Evolutionary conservation across 2,329 filamentous ascomycete genomes (phyloP), one percentile per base, ranked within the genome.

Genomic region (Cladosporium sp.): DNA sequence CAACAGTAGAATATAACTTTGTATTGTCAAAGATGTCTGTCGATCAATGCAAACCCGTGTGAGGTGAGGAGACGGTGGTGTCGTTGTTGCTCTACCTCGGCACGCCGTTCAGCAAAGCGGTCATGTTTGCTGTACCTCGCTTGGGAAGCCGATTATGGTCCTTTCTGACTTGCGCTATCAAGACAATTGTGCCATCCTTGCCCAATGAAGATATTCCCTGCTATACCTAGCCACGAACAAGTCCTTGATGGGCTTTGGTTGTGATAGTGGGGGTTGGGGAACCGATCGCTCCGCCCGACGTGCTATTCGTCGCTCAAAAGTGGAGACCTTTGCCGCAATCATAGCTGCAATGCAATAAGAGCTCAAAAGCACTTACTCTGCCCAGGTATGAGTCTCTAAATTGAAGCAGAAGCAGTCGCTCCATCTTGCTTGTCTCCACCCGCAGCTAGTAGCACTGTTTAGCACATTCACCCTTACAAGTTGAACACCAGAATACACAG

Each of bases 61-160:
- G 37, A 44, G 37, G 40, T 44, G 33, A 44, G 56, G 56, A 59
- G 56, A 40, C 5, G 55, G 35, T 18, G 35, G 35, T 59, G 56
- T 16, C 46, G 23, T 31, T 29, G 23, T 28, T 28, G 14, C n/a
- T 59, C 56, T 46, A 59, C 56, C 56, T 59, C 56, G 56, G 56
- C 56, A 59, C 56, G 28, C 37, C 6, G 6, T 3, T 5, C 1
- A 2, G 7, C 6, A n/a, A 44, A 44, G 37, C 37, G 37, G 37
- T 44, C 37, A 44, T 44, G 37, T 2, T 46, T 21, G 40, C 5
- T 46, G 8, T 21, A 21, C 40, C 40, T 46, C 40, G 40, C 40
- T 46, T 46, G n/a, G 40, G 18, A 21, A 23, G 3, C 12, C 5
- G n/a, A 21, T 21, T n/a, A 5, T 14, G 2, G n/a, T n/a, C 40